Conservation (phyloP, 495 filamentous ascomycete species). For the Articulospora tetracladia region DNA sequence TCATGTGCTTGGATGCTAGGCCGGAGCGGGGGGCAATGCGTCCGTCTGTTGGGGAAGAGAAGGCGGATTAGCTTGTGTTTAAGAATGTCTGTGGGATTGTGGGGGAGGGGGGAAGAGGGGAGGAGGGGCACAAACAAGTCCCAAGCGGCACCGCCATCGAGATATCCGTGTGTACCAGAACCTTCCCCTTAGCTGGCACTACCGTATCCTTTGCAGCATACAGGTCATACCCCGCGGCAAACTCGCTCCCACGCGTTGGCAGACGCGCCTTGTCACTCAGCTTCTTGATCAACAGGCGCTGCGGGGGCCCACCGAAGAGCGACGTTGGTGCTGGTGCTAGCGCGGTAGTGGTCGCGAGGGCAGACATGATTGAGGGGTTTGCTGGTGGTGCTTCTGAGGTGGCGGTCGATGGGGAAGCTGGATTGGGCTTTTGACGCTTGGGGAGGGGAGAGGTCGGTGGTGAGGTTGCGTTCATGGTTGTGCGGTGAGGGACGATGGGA, state of each 20-base stretch:
- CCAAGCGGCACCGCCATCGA: slow-evolving; percentile 81
- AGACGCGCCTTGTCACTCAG: slow-evolving; percentile 66
- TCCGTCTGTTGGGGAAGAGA: slow-evolving; percentile 57
- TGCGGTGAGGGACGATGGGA: slow-evolving; percentile 32
- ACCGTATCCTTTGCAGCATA: slow-evolving; percentile 68
- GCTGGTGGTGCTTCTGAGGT: slow-evolving; percentile 25
- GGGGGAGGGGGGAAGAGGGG: neutral
- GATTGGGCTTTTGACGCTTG: slow-evolving; percentile 55
- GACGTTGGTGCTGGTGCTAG: slow-evolving; percentile 32
- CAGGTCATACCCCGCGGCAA: slow-evolving; percentile 91
- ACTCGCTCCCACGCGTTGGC: slow-evolving; percentile 83
- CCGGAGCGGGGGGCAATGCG: slow-evolving; percentile 89
- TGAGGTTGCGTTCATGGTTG: slow-evolving; percentile 40
- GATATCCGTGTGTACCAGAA: slow-evolving; percentile 83
- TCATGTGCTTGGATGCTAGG: slow-evolving; percentile 88
- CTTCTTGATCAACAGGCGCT: slow-evolving; percentile 62
- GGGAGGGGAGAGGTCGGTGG: slow-evolving; percentile 50
- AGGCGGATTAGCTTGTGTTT: slow-evolving; percentile 78
- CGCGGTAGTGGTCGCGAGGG: slow-evolving; percentile 27
- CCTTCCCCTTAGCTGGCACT: slow-evolving; percentile 80
- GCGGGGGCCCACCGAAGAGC: slow-evolving; percentile 14
- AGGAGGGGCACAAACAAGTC: slow-evolving; percentile 60
- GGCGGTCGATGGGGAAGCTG: slow-evolving; percentile 21
- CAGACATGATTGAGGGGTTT: slow-evolving; percentile 24
- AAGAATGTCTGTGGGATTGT: slow-evolving; percentile 88